Percentiles rank a stretch among this genome's conserved stretches.
phyloP scores from a whole-genome alignment of 768 basidiomycete genomes.

The Leucogyrophana mollusca region DNA sequence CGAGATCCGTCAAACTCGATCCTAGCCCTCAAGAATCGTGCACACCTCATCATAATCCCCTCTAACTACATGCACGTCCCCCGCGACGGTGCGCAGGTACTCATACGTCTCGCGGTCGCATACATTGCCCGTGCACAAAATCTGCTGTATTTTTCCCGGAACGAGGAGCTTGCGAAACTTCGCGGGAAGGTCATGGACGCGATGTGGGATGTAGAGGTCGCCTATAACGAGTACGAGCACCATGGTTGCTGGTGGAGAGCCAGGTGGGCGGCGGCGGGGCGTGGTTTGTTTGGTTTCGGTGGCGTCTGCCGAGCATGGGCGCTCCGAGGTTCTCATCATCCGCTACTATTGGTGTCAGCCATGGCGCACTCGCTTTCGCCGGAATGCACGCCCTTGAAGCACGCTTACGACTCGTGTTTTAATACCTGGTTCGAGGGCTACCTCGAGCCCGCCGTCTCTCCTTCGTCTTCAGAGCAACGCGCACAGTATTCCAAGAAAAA shows the following conservation, averaged over 20 bases:
- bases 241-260: constrained; percentile 20
- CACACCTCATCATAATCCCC: constrained; percentile 96
- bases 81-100: constrained; percentile 90
- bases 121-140: constrained; percentile 95
- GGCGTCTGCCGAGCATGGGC: too few relatives aligned
- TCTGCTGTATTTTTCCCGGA: constrained; percentile 97
- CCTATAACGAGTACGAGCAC: constrained; percentile 96
- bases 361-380: constrained; percentile 83
- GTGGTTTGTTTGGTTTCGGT: too few relatives aligned
- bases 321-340: too few relatives aligned
- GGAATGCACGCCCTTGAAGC: constrained; percentile 89
- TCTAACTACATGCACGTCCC: constrained; percentile 87
- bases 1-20: not conserved
- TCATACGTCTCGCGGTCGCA: constrained; percentile 98
- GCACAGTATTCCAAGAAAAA: constrained; percentile 66
- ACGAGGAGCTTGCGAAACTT: constrained; percentile 98
- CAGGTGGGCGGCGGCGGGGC: too few relatives aligned
- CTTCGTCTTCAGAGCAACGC: constrained; percentile 34
- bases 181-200: constrained; percentile 84
- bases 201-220: constrained; percentile 94
- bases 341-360: too few relatives aligned
- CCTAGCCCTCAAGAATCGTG: constrained; percentile 1
- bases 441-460: constrained; percentile 71
- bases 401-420: constrained; percentile 91
- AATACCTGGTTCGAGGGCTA: constrained; percentile 98